Base-by-base conservation (phyloP, 441 rosid genomes). In the Croton laevigatus region DNA sequence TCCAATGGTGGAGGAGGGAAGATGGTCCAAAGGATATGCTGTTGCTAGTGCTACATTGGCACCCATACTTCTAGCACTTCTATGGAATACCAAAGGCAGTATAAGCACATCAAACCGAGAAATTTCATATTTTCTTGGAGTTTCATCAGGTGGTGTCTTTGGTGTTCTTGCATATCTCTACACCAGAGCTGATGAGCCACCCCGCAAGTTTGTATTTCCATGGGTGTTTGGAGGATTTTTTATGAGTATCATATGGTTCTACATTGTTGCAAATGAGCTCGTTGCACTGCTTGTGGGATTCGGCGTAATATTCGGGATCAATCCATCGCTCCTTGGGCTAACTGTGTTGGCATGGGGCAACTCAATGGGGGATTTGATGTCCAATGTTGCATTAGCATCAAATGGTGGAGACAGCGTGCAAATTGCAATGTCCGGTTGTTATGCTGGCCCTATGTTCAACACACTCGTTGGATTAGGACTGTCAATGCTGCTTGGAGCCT, bases 281-380 rank as follows among this genome's bases (percentile, higher is more conserved):
- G 98, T 93, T 46, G 87, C 97, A 6, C 82, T 93, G 23, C 57
- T 93, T 58, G 91, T 90, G n/a, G 80, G 92, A 46, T 86, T 87
- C 49, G 97, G 98, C 23, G 63, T 79, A 10, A 81, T 93, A 45
- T 83, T 89, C 14, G 88, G 89, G 70, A 87, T 93, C 70, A 86
- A 82, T 77, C 98, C 98, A 44, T 89, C 98, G 14, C 85, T 93
- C 74, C 93, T 93, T 8, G 97, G 91, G 42, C 59, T 90, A 75
- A 93, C 97, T 3, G 91, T 93, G 52, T 79, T 93, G 22, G 97
- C 98, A n/a, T 93, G 98, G 98, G 98, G 96, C 9, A 92, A 92
- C 80, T 92, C 98, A 12, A 90, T 92, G 93, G 98, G 98, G 22
- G 98, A 93, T 74, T 70, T 93, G 71, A 91, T 86, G 17, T 93